These are phyloP conservation scores for Cylindrotheca closterium DNA, from an alignment of 108 stramenopile species.

Conservation along the genomic window DNA sequence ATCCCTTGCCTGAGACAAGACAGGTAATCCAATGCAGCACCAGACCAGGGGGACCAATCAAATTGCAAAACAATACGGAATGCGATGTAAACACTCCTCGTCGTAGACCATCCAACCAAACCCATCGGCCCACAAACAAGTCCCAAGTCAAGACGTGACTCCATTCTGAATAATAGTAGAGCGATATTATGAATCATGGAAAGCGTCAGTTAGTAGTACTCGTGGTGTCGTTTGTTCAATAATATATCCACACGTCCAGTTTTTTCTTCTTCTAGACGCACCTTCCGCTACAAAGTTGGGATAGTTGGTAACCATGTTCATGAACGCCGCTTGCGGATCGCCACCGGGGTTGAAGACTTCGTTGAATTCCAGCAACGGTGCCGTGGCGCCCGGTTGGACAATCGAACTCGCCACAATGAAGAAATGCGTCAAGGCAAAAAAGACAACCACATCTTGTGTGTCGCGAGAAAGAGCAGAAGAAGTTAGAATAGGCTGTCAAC, in stretches of 20 bases:
- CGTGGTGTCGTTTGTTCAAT: no score
- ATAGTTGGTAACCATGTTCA: constrained; percentile 81
- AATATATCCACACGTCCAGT: no score
- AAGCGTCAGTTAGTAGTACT: no score
- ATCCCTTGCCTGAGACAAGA: constrained; percentile 62
- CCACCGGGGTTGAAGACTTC: constrained; percentile 87
- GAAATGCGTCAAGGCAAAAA: constrained; percentile 74
- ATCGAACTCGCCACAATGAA: constrained; percentile 77
- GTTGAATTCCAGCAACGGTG: constrained; percentile 80
- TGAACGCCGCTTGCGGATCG: constrained; percentile 79
- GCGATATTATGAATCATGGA: no score
- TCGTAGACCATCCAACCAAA: constrained; percentile 85
- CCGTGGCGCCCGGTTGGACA: constrained; percentile 60
- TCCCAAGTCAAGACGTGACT: constrained; percentile 90
- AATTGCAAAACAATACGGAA: constrained; percentile 81
- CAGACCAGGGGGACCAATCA: constrained; percentile 90
- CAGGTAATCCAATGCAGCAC: constrained; percentile 80
- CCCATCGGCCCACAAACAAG: constrained; percentile 87
- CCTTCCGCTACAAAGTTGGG: constrained; percentile 84
- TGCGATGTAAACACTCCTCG: constrained; percentile 80
- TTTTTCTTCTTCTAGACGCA: no score
- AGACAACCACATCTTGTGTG: constrained; percentile 41
- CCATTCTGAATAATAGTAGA: constrained; percentile 86
- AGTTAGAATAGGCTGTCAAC: neutral
- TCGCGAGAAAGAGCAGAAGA: constrained; percentile 1